Evolutionary conservation across 106 monocot genomes (phyloP).

Genomic region (Hemerocallis citrina): DNA sequence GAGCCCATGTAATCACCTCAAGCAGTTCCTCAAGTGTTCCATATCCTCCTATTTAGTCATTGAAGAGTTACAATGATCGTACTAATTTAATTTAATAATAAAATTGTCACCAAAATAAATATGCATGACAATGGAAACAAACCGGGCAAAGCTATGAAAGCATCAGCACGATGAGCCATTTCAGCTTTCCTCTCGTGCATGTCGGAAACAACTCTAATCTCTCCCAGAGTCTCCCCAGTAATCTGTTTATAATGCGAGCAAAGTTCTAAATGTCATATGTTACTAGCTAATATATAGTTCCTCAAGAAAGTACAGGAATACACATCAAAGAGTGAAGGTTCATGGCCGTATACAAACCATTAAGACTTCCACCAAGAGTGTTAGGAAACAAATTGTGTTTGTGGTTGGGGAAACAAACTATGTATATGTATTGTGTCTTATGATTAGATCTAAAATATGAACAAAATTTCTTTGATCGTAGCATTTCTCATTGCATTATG

Average conservation of each 20-base stretch:
- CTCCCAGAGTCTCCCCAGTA: slow-evolving; percentile 60
- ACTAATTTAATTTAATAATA: background rate
- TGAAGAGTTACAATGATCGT: background rate
- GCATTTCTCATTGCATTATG: too few relatives aligned
- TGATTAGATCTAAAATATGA: too few relatives aligned
- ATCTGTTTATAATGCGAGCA: slow-evolving; percentile 17
- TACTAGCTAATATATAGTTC: background rate
- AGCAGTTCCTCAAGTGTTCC: slow-evolving; percentile 77
- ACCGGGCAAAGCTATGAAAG: slow-evolving; percentile 92
- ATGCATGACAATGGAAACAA: background rate
- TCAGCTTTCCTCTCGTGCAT: slow-evolving; percentile 87
- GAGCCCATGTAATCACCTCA: slow-evolving; percentile 74
- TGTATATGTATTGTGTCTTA: too few relatives aligned
- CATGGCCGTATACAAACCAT: background rate
- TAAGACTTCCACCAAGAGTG: background rate
- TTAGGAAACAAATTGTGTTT: background rate
- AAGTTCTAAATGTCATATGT: background rate
- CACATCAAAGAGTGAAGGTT: background rate
- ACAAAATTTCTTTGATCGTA: too few relatives aligned
- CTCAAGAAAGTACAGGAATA: background rate
- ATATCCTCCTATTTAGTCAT: slow-evolving; percentile 52
- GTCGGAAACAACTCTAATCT: slow-evolving; percentile 57
- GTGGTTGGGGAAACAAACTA: background rate
- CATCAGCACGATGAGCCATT: slow-evolving; percentile 77
- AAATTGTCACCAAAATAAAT: background rate